Evolutionary conservation across 2,329 filamentous ascomycete species (phyloP).

Genomic region (Penicillium concentricum): DNA sequence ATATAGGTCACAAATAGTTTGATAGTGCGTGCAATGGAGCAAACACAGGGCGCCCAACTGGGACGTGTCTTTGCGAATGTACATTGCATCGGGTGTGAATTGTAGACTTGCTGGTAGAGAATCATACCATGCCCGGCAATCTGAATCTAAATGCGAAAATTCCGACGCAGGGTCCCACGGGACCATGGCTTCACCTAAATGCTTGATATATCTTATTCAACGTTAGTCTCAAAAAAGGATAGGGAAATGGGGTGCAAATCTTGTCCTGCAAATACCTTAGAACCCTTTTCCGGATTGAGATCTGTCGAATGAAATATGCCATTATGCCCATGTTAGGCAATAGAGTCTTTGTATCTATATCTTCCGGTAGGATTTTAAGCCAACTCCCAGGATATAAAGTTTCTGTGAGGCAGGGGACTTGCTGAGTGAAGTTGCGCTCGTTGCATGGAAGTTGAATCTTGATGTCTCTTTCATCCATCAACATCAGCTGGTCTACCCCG

Average conservation of each 20-base stretch:
- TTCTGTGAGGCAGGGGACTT: slow-evolving; percentile 31
- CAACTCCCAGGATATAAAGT: slow-evolving; percentile 20
- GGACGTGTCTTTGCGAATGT: slow-evolving; percentile 21
- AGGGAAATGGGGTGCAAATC: not conserved
- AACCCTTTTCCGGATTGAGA: slow-evolving; percentile 22
- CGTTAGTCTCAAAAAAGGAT: not conserved
- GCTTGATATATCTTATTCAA: slow-evolving; percentile 20
- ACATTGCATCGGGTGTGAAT: slow-evolving; percentile 20
- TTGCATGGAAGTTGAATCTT: slow-evolving; percentile 34
- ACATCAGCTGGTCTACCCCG: slow-evolving; percentile 31
- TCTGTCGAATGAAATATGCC: slow-evolving; percentile 23
- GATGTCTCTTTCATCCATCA: slow-evolving; percentile 30
- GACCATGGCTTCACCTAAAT: slow-evolving; percentile 22
- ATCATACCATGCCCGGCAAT: slow-evolving; percentile 22
- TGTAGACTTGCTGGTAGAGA: slow-evolving; percentile 21
- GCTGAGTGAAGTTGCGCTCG: slow-evolving; percentile 30
- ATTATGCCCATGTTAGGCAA: slow-evolving; percentile 24
- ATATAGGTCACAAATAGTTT: slow-evolving; percentile 23
- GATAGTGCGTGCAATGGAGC: slow-evolving; percentile 21
- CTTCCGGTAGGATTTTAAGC: slow-evolving; percentile 14
- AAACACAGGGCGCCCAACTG: slow-evolving; percentile 23
- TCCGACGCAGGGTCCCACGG: slow-evolving; percentile 20
- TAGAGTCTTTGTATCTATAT: slow-evolving; percentile 9
- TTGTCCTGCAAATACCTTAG: slow-evolving; percentile 6
- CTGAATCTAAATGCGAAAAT: slow-evolving; percentile 19